Percentiles rank a stretch among this genome's conserved stretches.
Conservation (phyloP, 2,329 filamentous ascomycete species). For the Ilyonectria sp. region DNA sequence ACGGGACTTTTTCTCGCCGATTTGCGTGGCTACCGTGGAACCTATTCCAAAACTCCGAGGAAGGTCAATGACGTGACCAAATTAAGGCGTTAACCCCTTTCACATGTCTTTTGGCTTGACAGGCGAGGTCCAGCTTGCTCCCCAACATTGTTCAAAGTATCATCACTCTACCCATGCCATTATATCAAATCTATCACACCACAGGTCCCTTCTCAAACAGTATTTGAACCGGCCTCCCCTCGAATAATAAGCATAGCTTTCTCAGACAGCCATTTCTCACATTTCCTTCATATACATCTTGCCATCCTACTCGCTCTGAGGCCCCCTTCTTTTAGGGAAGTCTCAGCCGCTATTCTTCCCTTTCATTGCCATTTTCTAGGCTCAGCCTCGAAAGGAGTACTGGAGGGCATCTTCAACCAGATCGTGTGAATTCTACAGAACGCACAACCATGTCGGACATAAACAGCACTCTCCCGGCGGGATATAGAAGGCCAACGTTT, state of each 20-base stretch:
- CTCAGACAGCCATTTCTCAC: not conserved
- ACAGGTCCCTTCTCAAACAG: not conserved
- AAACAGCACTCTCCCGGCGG: constrained; percentile 9
- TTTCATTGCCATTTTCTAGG: not conserved
- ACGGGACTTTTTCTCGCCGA: not conserved
- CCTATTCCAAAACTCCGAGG: not conserved
- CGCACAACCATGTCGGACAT: not conserved
- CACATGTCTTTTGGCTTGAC: not conserved
- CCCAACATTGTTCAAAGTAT: not conserved
- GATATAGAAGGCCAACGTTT: constrained; percentile 33
- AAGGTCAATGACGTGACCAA: not conserved
- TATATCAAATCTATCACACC: not conserved
- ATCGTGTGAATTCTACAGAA: not conserved
- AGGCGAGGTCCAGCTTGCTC: not conserved
- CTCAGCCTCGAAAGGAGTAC: not conserved
- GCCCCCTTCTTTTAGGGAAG: not conserved
- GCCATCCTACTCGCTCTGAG: not conserved
- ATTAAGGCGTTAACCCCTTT: not conserved
- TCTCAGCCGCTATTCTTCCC: not conserved
- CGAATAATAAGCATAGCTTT: not conserved
- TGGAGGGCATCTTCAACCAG: not conserved
- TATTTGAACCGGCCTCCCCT: not conserved
- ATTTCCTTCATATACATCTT: not conserved
- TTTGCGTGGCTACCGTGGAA: not conserved
- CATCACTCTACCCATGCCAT: not conserved